phyloP scores from a whole-genome alignment of 352 stramenopile genomes.

The Globisporangium okanoganense region DNA sequence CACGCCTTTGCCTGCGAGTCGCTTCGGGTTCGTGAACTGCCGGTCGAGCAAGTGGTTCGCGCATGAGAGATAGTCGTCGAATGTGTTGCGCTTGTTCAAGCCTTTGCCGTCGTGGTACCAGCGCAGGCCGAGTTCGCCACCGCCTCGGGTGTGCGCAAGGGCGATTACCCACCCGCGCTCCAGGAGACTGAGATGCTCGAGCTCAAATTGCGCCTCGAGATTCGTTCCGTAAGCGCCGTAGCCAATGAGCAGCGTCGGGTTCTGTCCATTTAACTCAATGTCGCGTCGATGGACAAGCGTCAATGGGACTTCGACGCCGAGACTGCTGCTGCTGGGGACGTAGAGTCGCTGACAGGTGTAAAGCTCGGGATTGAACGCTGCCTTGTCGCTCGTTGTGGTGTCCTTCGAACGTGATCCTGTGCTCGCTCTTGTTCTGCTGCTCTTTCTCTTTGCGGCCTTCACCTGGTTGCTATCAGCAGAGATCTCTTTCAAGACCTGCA shows the following conservation, averaged over 20 bases:
- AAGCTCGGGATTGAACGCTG: conserved; percentile 19
- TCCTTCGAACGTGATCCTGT: conserved; percentile 1
- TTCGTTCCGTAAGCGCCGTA: conserved; percentile 90
- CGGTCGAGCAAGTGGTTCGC: conserved; percentile 55
- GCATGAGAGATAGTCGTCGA: conserved; percentile 81
- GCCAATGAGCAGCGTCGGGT: conserved; percentile 82
- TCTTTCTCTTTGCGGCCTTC: conserved; percentile 1
- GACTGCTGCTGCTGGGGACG: conserved; percentile 37
- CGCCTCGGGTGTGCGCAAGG: conserved; percentile 87
- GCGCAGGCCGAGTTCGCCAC: conserved; percentile 77
- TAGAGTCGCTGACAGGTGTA: conserved; percentile 41
- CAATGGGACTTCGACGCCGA: conserved; percentile 51
- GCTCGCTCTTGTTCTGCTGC: conserved; percentile 1
- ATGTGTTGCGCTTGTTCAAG: conserved; percentile 81
- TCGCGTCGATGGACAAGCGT: conserved; percentile 75
- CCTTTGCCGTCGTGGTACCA: conserved; percentile 87
- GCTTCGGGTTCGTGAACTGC: conserved; percentile 55
- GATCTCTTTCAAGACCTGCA: conserved; percentile 59
- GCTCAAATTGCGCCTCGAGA: conserved; percentile 82
- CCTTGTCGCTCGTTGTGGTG: not conserved
- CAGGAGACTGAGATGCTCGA: conserved; percentile 80
- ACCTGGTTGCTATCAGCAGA: conserved; percentile 11
- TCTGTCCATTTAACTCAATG: conserved; percentile 44
- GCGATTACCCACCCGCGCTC: conserved; percentile 87
- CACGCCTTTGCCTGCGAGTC: conserved; percentile 69